Percentiles rank a stretch among this genome's conserved stretches.
phyloP scores from a whole-genome alignment of 2,329 filamentous ascomycete species.

The Epichloe baconii region DNA sequence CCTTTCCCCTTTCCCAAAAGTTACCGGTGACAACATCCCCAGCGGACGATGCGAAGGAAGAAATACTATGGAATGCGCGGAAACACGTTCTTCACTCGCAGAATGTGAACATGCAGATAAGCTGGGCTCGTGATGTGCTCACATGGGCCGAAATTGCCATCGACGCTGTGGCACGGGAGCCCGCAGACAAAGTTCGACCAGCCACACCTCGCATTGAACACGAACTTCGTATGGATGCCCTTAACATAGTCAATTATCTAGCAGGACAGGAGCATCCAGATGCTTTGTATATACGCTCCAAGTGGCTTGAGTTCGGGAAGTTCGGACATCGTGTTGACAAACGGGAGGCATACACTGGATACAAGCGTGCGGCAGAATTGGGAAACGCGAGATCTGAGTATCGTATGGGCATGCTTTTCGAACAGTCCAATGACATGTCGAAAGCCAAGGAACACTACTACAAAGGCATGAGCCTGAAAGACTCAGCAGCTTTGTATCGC shows the following conservation, averaged over 20 bases:
- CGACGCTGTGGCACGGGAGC: slow-evolving; percentile 60
- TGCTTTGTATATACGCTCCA: slow-evolving; percentile 84
- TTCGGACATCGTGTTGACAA: slow-evolving; percentile 86
- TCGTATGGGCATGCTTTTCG: slow-evolving; percentile 95
- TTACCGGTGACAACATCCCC: slow-evolving; percentile 82
- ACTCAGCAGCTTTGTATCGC: slow-evolving; percentile 77
- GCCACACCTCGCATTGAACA: slow-evolving; percentile 79
- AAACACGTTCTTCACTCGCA: slow-evolving; percentile 79
- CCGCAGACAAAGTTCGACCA: slow-evolving; percentile 41
- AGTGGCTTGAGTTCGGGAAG: slow-evolving; percentile 97
- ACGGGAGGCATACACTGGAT: slow-evolving; percentile 82
- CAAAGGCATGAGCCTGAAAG: slow-evolving; percentile 61
- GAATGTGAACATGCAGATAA: slow-evolving; percentile 90
- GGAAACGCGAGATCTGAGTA: slow-evolving; percentile 87
- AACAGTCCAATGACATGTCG: slow-evolving; percentile 81
- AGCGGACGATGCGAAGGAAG: slow-evolving; percentile 87
- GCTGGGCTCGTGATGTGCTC: slow-evolving; percentile 89
- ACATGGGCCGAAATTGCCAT: slow-evolving; percentile 76
- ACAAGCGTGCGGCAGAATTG: slow-evolving; percentile 71
- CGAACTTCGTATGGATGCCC: slow-evolving; percentile 72
- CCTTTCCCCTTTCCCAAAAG: slow-evolving; percentile 82
- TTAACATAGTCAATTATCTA: slow-evolving; percentile 84
- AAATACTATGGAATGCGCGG: slow-evolving; percentile 73
- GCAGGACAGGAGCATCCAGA: slow-evolving; percentile 87
- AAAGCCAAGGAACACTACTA: slow-evolving; percentile 90